Evolutionary conservation across 306 rosid genomes (phyloP).

Genomic region (Luffa acutangula): DNA sequence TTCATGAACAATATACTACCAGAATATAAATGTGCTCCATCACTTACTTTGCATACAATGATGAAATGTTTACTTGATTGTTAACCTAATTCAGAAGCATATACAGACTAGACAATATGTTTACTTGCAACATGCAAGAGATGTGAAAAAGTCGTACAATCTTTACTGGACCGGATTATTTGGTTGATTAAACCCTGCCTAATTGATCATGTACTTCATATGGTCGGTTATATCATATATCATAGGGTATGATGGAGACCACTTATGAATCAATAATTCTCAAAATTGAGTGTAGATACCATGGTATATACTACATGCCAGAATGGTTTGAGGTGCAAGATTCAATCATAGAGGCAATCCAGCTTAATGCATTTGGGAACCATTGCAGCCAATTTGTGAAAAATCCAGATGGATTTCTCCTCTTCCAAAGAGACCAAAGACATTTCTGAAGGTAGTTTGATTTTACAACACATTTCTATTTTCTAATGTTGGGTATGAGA

Average conservation of each 20-base stretch:
- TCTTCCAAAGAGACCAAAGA: not conserved
- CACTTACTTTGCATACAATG: not conserved
- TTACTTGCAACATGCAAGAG: not conserved
- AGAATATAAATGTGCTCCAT: not conserved
- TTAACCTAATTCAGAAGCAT: not conserved
- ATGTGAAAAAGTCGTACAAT: not conserved
- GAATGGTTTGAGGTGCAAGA: not conserved
- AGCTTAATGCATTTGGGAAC: not conserved
- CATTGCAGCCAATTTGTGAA: not conserved
- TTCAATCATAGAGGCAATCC: not conserved
- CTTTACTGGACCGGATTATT: not conserved
- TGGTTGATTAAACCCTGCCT: not conserved
- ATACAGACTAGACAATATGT: not conserved
- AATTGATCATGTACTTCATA: not conserved
- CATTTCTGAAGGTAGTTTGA: not conserved
- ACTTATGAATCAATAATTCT: not conserved
- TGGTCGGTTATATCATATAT: not conserved
- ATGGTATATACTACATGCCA: not conserved
- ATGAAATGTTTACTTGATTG: not conserved
- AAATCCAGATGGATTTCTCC: not conserved
- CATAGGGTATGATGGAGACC: not conserved
- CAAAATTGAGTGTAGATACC: not conserved
- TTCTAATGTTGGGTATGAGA: not conserved
- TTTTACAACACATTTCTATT: not conserved
- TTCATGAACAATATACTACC: not conserved